Percentiles rank a stretch among this genome's conserved stretches.
phyloP scores from a whole-genome alignment of 495 filamentous ascomycete species.

The Astrothelium macrocarpum region DNA sequence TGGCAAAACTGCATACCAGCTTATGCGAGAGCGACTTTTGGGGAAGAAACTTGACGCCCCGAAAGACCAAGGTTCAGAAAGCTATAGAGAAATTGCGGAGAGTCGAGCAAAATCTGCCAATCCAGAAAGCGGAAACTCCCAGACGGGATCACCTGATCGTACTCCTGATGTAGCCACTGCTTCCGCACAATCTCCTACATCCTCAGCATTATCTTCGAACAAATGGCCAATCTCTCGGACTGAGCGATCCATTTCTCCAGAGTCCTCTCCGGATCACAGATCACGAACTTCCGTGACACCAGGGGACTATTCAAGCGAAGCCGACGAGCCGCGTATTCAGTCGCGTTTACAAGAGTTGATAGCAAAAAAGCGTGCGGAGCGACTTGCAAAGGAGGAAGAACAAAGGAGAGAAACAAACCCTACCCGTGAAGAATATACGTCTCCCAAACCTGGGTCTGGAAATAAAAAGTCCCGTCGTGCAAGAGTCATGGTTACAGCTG shows the following conservation, averaged over 20 bases:
- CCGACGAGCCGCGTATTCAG: background rate
- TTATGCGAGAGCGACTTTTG: background rate
- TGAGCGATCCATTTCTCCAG: background rate
- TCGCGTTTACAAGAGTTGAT: conserved; percentile 14
- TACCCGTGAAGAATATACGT: conserved; percentile 7
- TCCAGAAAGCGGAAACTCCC: background rate
- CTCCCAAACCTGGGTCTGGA: background rate
- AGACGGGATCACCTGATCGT: background rate
- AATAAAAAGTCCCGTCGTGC: background rate
- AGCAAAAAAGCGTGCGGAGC: conserved; percentile 20
- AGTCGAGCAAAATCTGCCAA: background rate
- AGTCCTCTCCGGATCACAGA: background rate
- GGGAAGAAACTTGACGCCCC: background rate
- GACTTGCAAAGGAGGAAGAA: conserved; percentile 14
- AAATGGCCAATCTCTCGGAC: background rate
- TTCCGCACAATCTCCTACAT: background rate
- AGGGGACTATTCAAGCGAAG: background rate
- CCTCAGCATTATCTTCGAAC: background rate
- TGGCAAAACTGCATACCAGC: conserved; percentile 1
- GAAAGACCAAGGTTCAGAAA: background rate
- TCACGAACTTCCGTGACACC: background rate
- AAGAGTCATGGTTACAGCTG: conserved; percentile 11
- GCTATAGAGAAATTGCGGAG: background rate
- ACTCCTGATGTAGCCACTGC: background rate
- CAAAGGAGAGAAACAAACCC: conserved; percentile 2